These are phyloP conservation scores for Cyberlindnera galapagoensis DNA, from an alignment of 805 yeast genomes.

Conservation along the genomic window DNA sequence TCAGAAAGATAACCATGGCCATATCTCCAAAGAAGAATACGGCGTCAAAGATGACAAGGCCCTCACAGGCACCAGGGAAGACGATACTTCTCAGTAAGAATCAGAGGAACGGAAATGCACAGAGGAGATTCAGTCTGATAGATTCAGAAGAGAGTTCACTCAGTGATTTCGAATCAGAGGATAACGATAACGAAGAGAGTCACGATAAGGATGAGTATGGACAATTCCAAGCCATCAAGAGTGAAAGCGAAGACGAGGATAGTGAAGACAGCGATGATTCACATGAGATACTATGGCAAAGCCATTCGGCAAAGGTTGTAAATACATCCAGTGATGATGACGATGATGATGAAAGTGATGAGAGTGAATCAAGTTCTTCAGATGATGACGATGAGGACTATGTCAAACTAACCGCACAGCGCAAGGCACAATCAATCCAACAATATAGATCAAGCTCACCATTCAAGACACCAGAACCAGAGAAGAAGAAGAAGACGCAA, in stretches of 20 bases:
- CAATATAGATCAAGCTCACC: constrained; percentile 34
- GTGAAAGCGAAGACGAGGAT: constrained; percentile 25
- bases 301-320: constrained; percentile 22
- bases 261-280: constrained; percentile 21
- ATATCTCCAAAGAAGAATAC: constrained; percentile 18
- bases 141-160: constrained; percentile 37
- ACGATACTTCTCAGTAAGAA: constrained; percentile 20
- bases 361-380: constrained; percentile 41
- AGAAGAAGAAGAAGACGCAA: constrained; percentile 6
- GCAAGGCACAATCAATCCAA: constrained; percentile 50
- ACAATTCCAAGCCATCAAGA: constrained; percentile 29
- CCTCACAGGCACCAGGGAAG: constrained; percentile 25
- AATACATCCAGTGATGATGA: constrained; percentile 30
- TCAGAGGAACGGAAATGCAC: constrained; percentile 19
- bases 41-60: constrained; percentile 21
- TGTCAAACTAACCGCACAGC: constrained; percentile 63
- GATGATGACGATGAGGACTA: constrained; percentile 69
- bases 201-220: constrained; percentile 7
- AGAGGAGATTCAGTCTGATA: constrained; percentile 37
- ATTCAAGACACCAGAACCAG: constrained; percentile 18
- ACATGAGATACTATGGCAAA: constrained; percentile 25
- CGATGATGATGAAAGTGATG: constrained; percentile 29
- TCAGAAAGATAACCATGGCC: constrained; percentile 7
- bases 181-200: constrained; percentile 17
- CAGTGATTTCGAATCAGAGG: constrained; percentile 32